Evolutionary conservation across 306 rosid species (phyloP).

Genomic region (Arachis stenosperma): DNA sequence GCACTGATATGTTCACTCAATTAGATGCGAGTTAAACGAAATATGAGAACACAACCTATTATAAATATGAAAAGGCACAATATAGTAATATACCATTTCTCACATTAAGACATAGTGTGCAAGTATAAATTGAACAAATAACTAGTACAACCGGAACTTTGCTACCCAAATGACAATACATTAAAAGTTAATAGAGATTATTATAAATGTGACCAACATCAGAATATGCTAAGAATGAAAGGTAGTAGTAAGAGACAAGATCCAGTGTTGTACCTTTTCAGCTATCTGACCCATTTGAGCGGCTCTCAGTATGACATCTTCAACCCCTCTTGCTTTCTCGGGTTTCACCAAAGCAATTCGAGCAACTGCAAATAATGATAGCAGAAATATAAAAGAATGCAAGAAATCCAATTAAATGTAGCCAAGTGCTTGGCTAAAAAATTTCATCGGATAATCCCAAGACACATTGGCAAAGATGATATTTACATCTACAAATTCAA

Average conservation of each 20-base stretch:
- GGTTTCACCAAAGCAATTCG: conserved; percentile 99
- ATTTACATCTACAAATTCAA: background rate
- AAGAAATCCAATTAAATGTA: background rate
- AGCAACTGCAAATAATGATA: conserved; percentile 49
- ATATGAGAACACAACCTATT: conserved; percentile 18
- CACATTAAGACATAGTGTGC: conserved; percentile 1
- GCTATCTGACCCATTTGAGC: conserved; percentile 93
- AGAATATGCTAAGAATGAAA: conserved; percentile 21
- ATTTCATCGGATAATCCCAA: background rate
- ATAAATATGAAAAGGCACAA: background rate
- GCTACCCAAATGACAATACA: background rate
- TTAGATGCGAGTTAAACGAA: conserved; percentile 3
- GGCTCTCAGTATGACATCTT: conserved; percentile 92
- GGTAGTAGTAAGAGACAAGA: conserved; percentile 22
- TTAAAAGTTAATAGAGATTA: conserved; percentile 5
- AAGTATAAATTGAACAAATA: conserved; percentile 26
- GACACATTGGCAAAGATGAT: background rate
- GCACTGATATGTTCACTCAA: conserved; percentile 4
- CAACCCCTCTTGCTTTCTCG: conserved; percentile 96
- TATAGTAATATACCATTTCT: background rate
- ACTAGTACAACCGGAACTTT: conserved; percentile 1
- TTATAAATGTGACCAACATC: conserved; percentile 13
- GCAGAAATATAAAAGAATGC: conserved; percentile 14
- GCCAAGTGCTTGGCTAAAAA: conserved; percentile 5
- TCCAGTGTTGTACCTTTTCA: conserved; percentile 66